phyloP scores from a whole-genome alignment of 169 alveolate genomes.

The Condylostoma magnum region DNA sequence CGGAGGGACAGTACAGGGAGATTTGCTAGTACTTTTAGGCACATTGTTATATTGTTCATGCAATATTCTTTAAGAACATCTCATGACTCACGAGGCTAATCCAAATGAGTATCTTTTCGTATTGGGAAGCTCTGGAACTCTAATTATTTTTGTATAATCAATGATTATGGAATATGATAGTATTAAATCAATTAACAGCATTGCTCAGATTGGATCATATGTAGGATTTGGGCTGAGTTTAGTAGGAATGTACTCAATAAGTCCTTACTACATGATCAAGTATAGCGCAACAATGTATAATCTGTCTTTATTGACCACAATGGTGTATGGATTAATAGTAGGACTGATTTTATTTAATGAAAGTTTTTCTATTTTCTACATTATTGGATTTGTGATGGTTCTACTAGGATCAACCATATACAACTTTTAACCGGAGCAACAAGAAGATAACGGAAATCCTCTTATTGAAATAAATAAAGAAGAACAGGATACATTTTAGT shows the following conservation, averaged over 20 bases:
- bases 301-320: not conserved
- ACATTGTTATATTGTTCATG: slow-evolving; percentile 6
- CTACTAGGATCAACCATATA: not conserved
- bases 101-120: not conserved
- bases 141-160: not conserved
- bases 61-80: not conserved
- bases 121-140: not conserved
- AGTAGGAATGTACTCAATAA: slow-evolving; percentile 5
- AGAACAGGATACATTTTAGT: no score
- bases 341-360: slow-evolving; percentile 6
- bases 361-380: not conserved
- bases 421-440: not conserved
- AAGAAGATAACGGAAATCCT: not conserved
- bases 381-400: not conserved
- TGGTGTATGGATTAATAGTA: not conserved
- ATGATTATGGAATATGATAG: not conserved
- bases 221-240: slow-evolving; percentile 8
- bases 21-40: not conserved
- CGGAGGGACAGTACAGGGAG: slow-evolving; percentile 17
- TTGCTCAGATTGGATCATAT: not conserved
- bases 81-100: not conserved
- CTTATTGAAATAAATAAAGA: not conserved
- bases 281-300: slow-evolving; percentile 13
- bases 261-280: slow-evolving; percentile 6
- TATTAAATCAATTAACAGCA: not conserved